Conservation (phyloP, 2,329 filamentous ascomycete species). For the Pestalotiopsis sp. region DNA sequence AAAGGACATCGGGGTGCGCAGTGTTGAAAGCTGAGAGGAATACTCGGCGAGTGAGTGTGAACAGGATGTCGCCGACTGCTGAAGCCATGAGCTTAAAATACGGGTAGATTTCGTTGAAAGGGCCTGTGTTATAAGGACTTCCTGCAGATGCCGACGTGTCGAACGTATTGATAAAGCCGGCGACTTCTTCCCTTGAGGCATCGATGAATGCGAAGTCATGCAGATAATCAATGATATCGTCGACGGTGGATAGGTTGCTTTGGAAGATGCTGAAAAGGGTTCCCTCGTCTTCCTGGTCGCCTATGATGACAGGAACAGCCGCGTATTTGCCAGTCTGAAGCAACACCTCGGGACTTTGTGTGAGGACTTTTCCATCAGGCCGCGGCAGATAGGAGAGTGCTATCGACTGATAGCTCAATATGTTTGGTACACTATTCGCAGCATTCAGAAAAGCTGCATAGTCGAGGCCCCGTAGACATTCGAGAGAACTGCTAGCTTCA, state of each 20-base stretch:
- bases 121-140: slow-evolving; percentile 70
- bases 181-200: slow-evolving; percentile 55
- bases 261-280: slow-evolving; percentile 75
- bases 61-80: slow-evolving; percentile 73
- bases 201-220: slow-evolving; percentile 59
- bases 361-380: slow-evolving; percentile 67
- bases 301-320: slow-evolving; percentile 65
- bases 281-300: slow-evolving; percentile 80
- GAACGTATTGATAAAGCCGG: slow-evolving; percentile 64
- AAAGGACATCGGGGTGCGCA: slow-evolving; percentile 58
- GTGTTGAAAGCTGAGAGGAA: slow-evolving; percentile 55
- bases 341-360: slow-evolving; percentile 64
- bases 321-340: slow-evolving; percentile 55
- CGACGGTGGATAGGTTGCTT: slow-evolving; percentile 64
- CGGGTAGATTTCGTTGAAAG: slow-evolving; percentile 73
- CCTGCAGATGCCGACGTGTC: slow-evolving; percentile 58
- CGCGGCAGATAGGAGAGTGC: slow-evolving; percentile 75
- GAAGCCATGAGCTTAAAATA: slow-evolving; percentile 78
- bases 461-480: slow-evolving; percentile 64
- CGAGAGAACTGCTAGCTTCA: slow-evolving; percentile 56
- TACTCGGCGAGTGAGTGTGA: slow-evolving; percentile 70
- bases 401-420: slow-evolving; percentile 69
- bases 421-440: slow-evolving; percentile 68
- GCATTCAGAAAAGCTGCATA: slow-evolving; percentile 64
- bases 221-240: slow-evolving; percentile 66